Percentiles rank a stretch among this genome's conserved stretches.
Conservation (phyloP, 345 rosid species). For the Psidium friedrichsthalianum region DNA sequence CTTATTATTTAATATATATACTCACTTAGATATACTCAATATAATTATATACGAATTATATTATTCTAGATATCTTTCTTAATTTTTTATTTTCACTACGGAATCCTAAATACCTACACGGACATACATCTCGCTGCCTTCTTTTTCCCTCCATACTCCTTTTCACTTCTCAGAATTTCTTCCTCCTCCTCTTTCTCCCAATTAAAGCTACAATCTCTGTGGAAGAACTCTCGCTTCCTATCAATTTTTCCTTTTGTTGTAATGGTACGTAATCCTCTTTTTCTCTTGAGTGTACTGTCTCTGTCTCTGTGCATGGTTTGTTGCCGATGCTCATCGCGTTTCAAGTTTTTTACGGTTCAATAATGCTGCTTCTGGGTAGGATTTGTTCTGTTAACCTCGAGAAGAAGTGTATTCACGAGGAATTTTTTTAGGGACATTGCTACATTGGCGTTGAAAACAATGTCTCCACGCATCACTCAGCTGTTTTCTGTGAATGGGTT, state of each 20-base stretch:
- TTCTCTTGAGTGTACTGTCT: background rate
- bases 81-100: too few species aligned
- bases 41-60: too few species aligned
- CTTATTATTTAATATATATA: too few species aligned
- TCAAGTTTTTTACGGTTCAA: background rate
- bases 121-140: too few species aligned
- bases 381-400: background rate
- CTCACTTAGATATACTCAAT: too few species aligned
- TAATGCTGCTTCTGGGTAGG: background rate
- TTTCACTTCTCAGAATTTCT: background rate
- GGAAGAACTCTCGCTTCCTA: background rate
- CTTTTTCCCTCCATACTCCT: background rate
- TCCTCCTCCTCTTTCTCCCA: background rate
- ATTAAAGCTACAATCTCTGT: background rate
- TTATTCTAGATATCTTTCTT: background rate
- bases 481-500: background rate
- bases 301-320: background rate
- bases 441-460: background rate
- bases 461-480: background rate
- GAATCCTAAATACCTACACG: too few species aligned
- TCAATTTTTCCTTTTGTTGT: background rate
- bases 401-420: background rate
- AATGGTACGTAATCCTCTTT: background rate
- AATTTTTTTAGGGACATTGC: background rate
- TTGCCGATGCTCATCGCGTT: background rate